These are phyloP conservation scores for Lipomyces yamanashiensis DNA, from an alignment of 805 yeast species.

Conservation along the genomic window DNA sequence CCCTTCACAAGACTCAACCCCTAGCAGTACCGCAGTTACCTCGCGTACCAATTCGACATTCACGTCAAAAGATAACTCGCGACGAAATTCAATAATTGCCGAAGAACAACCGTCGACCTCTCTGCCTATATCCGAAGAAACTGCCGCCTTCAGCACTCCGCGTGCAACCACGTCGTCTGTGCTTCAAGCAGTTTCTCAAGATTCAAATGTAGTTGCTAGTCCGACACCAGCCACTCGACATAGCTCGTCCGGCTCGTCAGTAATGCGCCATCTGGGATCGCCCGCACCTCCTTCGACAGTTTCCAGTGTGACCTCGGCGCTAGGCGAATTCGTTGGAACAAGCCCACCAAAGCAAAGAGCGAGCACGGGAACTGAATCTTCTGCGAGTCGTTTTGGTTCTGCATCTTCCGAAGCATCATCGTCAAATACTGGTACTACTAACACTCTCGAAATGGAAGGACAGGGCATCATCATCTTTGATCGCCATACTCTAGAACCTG, in stretches of 20 bases:
- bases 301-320: constrained; percentile 2
- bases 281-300: constrained; percentile 5
- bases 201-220: neutral
- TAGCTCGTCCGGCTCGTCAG: neutral
- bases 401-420: constrained; percentile 2
- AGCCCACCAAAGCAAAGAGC: constrained; percentile 5
- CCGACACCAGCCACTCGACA: constrained; percentile 1
- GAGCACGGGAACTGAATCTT: neutral
- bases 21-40: constrained; percentile 18
- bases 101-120: constrained; percentile 6
- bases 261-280: constrained; percentile 3
- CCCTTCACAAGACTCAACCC: constrained; percentile 6
- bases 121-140: too few species aligned
- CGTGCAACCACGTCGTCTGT: neutral
- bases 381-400: constrained; percentile 2
- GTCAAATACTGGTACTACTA: neutral
- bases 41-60: constrained; percentile 11
- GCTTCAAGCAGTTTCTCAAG: neutral
- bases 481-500: constrained; percentile 58
- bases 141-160: neutral
- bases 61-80: constrained; percentile 9
- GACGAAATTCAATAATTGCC: constrained; percentile 12
- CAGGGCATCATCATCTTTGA: constrained; percentile 87
- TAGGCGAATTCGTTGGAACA: constrained; percentile 9
- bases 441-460: constrained; percentile 71